Evolutionary conservation across 2,329 filamentous ascomycete genomes (phyloP).

Genomic region (Pseudogymnoascus sp.): DNA sequence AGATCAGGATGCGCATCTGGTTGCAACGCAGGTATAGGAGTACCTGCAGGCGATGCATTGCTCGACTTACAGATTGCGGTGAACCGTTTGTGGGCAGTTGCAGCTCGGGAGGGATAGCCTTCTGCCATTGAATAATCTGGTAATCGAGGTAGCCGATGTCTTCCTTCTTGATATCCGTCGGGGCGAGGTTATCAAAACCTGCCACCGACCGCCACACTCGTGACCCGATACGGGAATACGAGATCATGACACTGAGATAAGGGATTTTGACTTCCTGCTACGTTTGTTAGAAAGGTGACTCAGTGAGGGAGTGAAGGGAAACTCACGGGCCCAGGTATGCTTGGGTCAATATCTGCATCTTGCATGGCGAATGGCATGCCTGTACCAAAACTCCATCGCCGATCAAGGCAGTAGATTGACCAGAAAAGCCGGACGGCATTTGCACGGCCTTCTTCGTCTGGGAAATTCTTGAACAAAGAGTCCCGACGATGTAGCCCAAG

Average conservation of each 20-base stretch:
- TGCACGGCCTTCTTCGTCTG: slow-evolving; percentile 57
- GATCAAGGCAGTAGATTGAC: slow-evolving; percentile 77
- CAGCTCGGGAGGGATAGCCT: slow-evolving; percentile 55
- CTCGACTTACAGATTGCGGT: slow-evolving; percentile 28
- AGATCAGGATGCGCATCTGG: slow-evolving; percentile 82
- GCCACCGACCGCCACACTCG: slow-evolving; percentile 80
- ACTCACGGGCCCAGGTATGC: slow-evolving; percentile 68
- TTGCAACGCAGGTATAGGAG: slow-evolving; percentile 81
- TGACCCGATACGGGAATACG: slow-evolving; percentile 72
- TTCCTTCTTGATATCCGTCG: slow-evolving; percentile 52
- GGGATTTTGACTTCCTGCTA: slow-evolving; percentile 33
- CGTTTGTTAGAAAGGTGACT: slow-evolving; percentile 16
- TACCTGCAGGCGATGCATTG: slow-evolving; percentile 63
- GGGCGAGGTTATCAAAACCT: slow-evolving; percentile 43
- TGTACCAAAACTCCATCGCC: slow-evolving; percentile 83
- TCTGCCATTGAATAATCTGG: slow-evolving; percentile 82
- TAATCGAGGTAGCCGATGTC: slow-evolving; percentile 75
- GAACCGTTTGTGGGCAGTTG: slow-evolving; percentile 46
- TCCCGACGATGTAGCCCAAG: slow-evolving; percentile 75
- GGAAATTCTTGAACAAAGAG: slow-evolving; percentile 58
- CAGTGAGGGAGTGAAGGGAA: background rate
- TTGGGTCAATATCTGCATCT: slow-evolving; percentile 75
- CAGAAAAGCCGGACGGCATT: slow-evolving; percentile 70
- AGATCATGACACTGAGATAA: slow-evolving; percentile 76
- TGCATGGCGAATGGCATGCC: slow-evolving; percentile 79